Evolutionary conservation across 768 basidiomycete genomes (phyloP), one percentile per base, ranked within the genome.

Genomic region (Tricholoma terreum): DNA sequence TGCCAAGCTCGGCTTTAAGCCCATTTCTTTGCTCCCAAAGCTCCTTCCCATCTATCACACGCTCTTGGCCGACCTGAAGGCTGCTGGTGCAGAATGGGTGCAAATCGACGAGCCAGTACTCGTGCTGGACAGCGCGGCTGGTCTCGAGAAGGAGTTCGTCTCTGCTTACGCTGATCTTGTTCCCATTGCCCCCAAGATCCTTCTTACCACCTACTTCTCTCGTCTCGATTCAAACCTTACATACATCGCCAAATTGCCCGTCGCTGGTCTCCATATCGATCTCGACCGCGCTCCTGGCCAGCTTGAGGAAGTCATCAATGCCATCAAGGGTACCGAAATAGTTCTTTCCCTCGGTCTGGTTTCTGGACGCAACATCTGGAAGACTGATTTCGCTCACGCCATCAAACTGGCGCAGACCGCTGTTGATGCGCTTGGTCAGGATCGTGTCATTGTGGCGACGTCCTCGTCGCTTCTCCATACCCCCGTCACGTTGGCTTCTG

Each of bases 331-430:
- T 60, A 95, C 93, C 63, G 75, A 74, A 67, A 82, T 94, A 61
- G 69, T 87, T 61, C 83, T 99, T 52, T 98, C 97, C 38, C 87
- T 98, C 61, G 97, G 97, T 75, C 73, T 98, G 60, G 91, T 99
- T 62, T 98, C 97, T 45, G 97, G 97, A 54, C 94, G 97, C 71
- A 98, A 98, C 83, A 92, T 99, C 80, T 99, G 97, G 97, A 99
- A 98, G 86, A 89, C 85, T 61, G 95, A 98, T 76, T 87, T 98
- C 66, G 78, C 81, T 61, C 86, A 84, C 54, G 87, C 92, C 57
- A 83, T 94, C 76, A 87, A 87, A 71, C 76, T 84, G 48, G 92
- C 84, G 55, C 87, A 95, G 78, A 89, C 87, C 73, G 94, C 92
- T 48, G 78, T 97, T 65, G 84, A 86, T 53, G 80, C 78, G 40